Evolutionary conservation across 768 basidiomycete genomes (phyloP).

Genomic region (Lentinula sp.): DNA sequence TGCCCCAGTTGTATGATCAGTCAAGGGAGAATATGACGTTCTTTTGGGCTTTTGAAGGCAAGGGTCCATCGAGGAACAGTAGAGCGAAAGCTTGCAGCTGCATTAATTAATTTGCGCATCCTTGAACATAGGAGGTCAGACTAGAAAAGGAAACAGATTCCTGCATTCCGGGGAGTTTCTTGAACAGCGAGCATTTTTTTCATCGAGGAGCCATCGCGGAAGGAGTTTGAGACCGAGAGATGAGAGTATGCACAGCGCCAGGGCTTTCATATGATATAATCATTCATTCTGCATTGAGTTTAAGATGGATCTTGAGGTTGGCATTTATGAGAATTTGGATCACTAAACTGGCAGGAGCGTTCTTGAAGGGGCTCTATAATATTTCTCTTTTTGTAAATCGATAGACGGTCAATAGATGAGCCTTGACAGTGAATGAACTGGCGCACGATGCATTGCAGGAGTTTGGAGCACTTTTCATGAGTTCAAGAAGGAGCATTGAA

Average conservation of each 20-base stretch:
- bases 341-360: neutral
- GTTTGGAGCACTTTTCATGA: no score
- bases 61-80: no score
- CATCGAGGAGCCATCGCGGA: neutral
- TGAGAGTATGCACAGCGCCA: neutral
- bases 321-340: neutral
- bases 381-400: no score
- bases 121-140: neutral
- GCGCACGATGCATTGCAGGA: no score
- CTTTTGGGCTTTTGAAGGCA: no score
- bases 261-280: neutral
- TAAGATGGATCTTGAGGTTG: neutral
- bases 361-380: constrained; percentile 21
- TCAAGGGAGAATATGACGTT: no score
- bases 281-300: neutral
- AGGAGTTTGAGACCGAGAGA: neutral
- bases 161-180: neutral
- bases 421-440: no score
- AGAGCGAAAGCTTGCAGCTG: no score
- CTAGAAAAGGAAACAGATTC: neutral
- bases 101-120: no score
- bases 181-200: neutral
- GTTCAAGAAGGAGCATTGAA: no score
- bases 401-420: no score
- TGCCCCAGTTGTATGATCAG: neutral